Base-by-base conservation (phyloP, 495 filamentous ascomycete species). In the Talaromyces trachyspermus region DNA sequence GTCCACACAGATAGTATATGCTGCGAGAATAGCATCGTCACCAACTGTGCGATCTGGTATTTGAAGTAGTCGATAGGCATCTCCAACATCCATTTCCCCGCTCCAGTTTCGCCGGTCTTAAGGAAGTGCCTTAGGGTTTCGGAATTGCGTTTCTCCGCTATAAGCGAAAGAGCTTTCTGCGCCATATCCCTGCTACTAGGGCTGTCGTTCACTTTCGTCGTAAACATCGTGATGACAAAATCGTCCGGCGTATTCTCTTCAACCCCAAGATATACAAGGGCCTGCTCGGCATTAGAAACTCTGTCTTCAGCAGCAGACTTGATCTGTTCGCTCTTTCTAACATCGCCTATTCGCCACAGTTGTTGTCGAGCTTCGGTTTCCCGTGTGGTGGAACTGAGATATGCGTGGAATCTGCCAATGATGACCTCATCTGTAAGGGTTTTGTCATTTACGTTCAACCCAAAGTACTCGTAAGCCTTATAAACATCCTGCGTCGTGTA, bases 271-370 rank as follows among this genome's bases (percentile, higher is more conserved):
- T 72, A 85, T 4, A 73, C 58, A 14, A 80, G 60, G 3, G 81
- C 81, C 56, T 84, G 79, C 43, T 80, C 74, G 42, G 77, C 77
- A 12, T 68, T 83, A 25, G 75, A 65, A n/a, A 85, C 70, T 22
- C 76, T 69, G 44, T 82, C 71, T 53, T 78, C 72, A 5, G 80
- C 73, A 3, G 72, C 72, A 32, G 71, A 63, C 53, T 74, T 70
- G 30, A 85, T 76, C 19, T 60, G 65, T 25, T 75, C 57, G 53
- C 77, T 85, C 15, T 54, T 51, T 20, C 74, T 69, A 29, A 62
- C 64, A 32, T 70, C 51, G 3, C 76, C 81, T 48, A 85, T 80
- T 42, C 75, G 70, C 57, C 73, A 72, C 20, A 85, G 61, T 20
- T 70, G 68, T 32, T 65, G 56, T 25, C 79, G 72, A 24, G 72